Evolutionary conservation across 192 early-diverging fungal species (phyloP).

Genomic region (Paraglomus occultum): DNA sequence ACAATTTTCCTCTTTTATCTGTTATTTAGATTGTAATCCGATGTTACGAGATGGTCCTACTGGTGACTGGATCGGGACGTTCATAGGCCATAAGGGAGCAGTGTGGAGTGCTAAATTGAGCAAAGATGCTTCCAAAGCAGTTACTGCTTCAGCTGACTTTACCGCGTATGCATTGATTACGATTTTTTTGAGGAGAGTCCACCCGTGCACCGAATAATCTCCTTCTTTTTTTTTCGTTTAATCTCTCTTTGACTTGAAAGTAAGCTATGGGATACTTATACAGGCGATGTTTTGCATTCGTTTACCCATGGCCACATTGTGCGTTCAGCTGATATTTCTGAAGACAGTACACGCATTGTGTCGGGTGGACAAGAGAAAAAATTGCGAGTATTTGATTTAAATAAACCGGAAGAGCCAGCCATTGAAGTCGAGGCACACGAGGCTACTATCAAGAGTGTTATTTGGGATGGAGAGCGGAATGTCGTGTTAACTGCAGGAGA

Average conservation of each 20-base stretch:
- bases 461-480: constrained; percentile 59
- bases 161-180: constrained; percentile 59
- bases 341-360: constrained; percentile 66
- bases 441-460: constrained; percentile 59
- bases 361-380: constrained; percentile 85
- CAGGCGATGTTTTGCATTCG: constrained; percentile 66
- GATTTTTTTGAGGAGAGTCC: neutral
- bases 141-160: constrained; percentile 93
- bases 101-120: constrained; percentile 85
- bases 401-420: constrained; percentile 46
- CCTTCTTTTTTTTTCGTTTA: neutral
- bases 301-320: constrained; percentile 83
- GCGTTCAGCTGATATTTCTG: constrained; percentile 75
- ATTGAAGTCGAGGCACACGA: constrained; percentile 51
- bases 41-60: constrained; percentile 85
- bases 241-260: constrained; percentile 33
- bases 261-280: constrained; percentile 86
- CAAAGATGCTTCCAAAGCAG: constrained; percentile 72
- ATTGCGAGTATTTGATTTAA: constrained; percentile 77
- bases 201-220: neutral
- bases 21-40: constrained; percentile 69
- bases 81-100: constrained; percentile 89
- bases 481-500: constrained; percentile 62
- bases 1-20: neutral
- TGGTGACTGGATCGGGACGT: constrained; percentile 93